Percentiles rank a stretch among this genome's conserved stretches.
These are phyloP conservation scores for Sonneratia alba DNA, from an alignment of 345 rosid genomes.

Conservation along the genomic window DNA sequence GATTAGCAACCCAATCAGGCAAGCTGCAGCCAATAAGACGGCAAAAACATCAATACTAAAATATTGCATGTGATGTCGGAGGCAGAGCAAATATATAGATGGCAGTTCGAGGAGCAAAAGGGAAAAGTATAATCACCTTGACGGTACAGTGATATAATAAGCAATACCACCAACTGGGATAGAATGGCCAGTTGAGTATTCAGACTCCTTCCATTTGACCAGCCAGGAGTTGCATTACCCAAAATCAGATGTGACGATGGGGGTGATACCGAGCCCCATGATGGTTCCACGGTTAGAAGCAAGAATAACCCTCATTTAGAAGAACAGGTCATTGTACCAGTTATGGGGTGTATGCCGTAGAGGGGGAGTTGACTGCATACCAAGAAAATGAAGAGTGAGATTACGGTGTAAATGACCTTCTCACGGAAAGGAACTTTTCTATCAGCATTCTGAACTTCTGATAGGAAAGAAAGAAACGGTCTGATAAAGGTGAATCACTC, in stretches of 20 bases:
- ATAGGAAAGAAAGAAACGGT: conserved; percentile 59
- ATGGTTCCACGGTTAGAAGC: conserved; percentile 71
- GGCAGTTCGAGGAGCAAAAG: not conserved
- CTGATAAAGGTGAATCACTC: conserved; percentile 68
- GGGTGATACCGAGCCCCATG: conserved; percentile 77
- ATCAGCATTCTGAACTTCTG: conserved; percentile 70
- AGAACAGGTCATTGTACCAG: conserved; percentile 64
- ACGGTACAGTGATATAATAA: conserved; percentile 74
- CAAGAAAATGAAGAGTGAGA: conserved; percentile 62
- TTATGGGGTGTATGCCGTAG: conserved; percentile 61
- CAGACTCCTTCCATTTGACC: conserved; percentile 14
- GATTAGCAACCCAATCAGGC: conserved; percentile 85
- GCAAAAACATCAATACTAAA: no score
- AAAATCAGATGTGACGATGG: conserved; percentile 70
- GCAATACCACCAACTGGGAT: conserved; percentile 77
- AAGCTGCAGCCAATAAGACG: conserved; percentile 34
- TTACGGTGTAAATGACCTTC: conserved; percentile 71
- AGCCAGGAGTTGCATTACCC: conserved; percentile 66
- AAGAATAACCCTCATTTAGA: conserved; percentile 75
- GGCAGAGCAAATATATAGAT: not conserved
- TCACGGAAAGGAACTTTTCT: conserved; percentile 65
- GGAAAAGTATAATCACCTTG: conserved; percentile 33
- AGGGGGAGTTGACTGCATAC: conserved; percentile 77
- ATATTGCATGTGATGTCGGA: no score
- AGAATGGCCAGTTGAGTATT: conserved; percentile 61